These are phyloP conservation scores for Amanita phalloides DNA, from an alignment of 768 basidiomycete genomes.

Conservation along the genomic window DNA sequence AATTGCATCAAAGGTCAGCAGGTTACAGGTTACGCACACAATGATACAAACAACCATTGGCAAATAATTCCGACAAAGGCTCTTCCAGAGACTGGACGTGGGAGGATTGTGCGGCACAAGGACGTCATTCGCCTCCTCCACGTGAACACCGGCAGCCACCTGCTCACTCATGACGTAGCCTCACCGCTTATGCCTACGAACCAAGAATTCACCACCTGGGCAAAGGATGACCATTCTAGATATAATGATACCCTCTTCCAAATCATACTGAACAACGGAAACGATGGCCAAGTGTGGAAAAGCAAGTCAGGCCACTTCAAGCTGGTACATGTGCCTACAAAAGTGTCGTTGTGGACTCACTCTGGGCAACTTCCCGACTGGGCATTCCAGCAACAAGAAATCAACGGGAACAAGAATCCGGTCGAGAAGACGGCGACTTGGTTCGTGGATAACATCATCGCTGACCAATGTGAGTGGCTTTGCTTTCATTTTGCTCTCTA, in stretches of 20 bases:
- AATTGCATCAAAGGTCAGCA: constrained; percentile 62
- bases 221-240: constrained; percentile 64
- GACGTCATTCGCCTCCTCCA: constrained; percentile 88
- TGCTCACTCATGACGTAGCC: constrained; percentile 95
- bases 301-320: constrained; percentile 92
- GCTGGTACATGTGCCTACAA: constrained; percentile 80
- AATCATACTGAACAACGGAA: constrained; percentile 59
- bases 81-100: constrained; percentile 87
- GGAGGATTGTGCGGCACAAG: constrained; percentile 82
- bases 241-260: constrained; percentile 88
- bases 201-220: constrained; percentile 94
- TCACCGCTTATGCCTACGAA: constrained; percentile 96
- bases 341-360: constrained; percentile 93
- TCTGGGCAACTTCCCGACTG: constrained; percentile 81
- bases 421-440: constrained; percentile 76
- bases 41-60: constrained; percentile 95
- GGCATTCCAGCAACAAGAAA: constrained; percentile 95
- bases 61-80: constrained; percentile 92
- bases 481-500: neutral
- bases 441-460: constrained; percentile 79
- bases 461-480: constrained; percentile 50
- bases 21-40: constrained; percentile 90
- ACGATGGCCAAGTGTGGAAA: constrained; percentile 79
- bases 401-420: constrained; percentile 94
- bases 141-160: constrained; percentile 67